A percentile compares a stretch with the other conserved stretches of the same genome.
phyloP scores from a whole-genome alignment of 148 eudicot genomes.

The Linanthus parryae region DNA sequence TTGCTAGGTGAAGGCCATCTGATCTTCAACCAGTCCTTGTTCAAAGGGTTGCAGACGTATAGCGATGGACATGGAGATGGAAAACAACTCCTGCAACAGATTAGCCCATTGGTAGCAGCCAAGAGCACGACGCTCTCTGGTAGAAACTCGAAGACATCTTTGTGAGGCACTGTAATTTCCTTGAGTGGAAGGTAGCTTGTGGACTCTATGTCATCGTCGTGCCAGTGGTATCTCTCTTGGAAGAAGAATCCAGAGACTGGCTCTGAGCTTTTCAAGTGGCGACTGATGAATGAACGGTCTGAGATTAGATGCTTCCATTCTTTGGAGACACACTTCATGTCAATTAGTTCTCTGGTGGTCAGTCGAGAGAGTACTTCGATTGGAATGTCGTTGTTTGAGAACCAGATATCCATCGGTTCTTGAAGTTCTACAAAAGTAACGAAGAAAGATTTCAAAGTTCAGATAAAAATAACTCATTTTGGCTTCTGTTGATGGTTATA shows the following conservation, averaged over 20 bases:
- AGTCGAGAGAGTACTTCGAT: conserved; percentile 19
- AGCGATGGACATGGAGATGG: conserved; percentile 17
- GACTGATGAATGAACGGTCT: conserved; percentile 18
- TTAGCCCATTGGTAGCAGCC: conserved; percentile 29
- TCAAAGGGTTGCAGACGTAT: conserved; percentile 40
- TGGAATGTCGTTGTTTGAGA: conserved; percentile 17
- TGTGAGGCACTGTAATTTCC: no score
- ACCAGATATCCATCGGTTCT: conserved; percentile 12
- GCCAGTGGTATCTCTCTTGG: conserved; percentile 29
- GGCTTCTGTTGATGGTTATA: no score
- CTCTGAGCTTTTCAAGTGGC: conserved; percentile 18
- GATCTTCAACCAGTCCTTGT: conserved; percentile 28
- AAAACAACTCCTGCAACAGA: conserved; percentile 38
- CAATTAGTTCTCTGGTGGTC: conserved; percentile 17
- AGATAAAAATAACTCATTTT: no score
- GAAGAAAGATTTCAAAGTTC: no score
- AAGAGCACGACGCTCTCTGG: conserved; percentile 27
- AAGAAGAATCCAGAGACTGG: conserved; percentile 33
- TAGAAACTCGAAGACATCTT: conserved; percentile 34
- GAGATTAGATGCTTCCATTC: conserved; percentile 25
- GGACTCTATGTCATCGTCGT: conserved; percentile 16
- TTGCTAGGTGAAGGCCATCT: conserved; percentile 14
- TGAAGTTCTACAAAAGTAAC: no score
- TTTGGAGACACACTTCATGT: conserved; percentile 26
- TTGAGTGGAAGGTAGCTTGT: no score